These are phyloP conservation scores for Gossypium sturtianum DNA, from an alignment of 345 rosid species.

Conservation along the genomic window DNA sequence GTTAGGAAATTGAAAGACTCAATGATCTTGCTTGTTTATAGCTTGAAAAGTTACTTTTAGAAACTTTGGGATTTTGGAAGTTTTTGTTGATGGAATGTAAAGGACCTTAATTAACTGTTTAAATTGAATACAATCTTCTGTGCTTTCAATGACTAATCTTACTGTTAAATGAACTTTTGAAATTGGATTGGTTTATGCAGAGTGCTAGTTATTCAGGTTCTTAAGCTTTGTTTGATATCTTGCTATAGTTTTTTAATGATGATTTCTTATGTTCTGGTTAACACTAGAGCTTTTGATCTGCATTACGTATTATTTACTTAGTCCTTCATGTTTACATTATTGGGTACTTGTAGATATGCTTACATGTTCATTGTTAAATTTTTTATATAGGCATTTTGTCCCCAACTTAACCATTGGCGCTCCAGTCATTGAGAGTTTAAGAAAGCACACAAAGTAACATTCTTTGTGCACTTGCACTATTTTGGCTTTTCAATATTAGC, in stretches of 20 bases:
- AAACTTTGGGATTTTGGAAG: not conserved
- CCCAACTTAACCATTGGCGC: constrained; percentile 92
- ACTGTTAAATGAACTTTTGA: not conserved
- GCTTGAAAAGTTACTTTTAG: not conserved
- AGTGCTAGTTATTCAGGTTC: not conserved
- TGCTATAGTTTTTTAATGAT: not conserved
- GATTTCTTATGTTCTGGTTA: too few relatives aligned
- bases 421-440: constrained; percentile 83
- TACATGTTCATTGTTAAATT: constrained; percentile 5
- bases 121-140: not conserved
- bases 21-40: not conserved
- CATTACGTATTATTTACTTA: not conserved
- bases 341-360: not conserved
- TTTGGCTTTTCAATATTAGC: not conserved
- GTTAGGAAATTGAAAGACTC: not conserved
- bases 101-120: not conserved
- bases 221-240: not conserved
- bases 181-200: not conserved
- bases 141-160: not conserved
- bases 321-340: not conserved
- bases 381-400: constrained; percentile 64
- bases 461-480: not conserved
- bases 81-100: too few relatives aligned
- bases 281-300: too few relatives aligned
- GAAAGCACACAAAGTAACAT: constrained; percentile 77